phyloP scores from a whole-genome alignment of 2,329 filamentous ascomycete species.

The Grosmannia clavigera region DNA sequence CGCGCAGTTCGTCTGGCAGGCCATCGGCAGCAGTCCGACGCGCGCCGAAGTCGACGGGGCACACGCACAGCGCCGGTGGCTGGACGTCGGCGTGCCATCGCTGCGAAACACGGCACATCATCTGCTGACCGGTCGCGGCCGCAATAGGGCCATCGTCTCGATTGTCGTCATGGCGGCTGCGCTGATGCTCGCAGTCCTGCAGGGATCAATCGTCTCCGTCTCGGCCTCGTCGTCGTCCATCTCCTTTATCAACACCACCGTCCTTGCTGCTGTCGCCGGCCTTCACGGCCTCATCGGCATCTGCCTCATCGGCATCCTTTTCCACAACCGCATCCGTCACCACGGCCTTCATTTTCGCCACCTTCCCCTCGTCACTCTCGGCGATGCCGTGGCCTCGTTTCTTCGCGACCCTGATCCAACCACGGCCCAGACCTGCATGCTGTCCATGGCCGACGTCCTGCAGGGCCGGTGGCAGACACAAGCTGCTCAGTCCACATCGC shows the following conservation, averaged over 20 bases:
- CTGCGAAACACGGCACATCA: conserved; percentile 35
- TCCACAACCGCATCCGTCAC: conserved; percentile 18
- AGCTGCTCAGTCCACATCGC: background rate
- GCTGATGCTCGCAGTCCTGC: background rate
- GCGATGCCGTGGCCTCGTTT: conserved; percentile 39
- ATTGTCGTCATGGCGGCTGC: conserved; percentile 19
- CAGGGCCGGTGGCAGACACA: conserved; percentile 23
- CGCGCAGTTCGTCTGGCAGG: conserved; percentile 41
- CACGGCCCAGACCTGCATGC: conserved; percentile 28
- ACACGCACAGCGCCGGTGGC: conserved; percentile 32
- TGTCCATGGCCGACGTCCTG: conserved; percentile 33
- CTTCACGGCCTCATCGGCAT: conserved; percentile 27
- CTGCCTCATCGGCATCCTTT: conserved; percentile 12
- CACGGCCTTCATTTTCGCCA: conserved; percentile 17
- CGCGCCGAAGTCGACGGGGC: conserved; percentile 33
- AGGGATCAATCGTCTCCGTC: conserved; percentile 13
- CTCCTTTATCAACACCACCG: conserved; percentile 28
- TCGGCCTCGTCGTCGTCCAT: conserved; percentile 16
- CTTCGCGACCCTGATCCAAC: conserved; percentile 30
- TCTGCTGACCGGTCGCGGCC: conserved; percentile 12
- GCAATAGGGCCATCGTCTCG: background rate
- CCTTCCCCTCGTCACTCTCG: conserved; percentile 34
- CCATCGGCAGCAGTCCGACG: conserved; percentile 34
- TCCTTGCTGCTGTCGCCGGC: conserved; percentile 30
- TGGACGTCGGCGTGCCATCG: conserved; percentile 42